These are phyloP conservation scores for Hyaloperonospora brassicae DNA, from an alignment of 352 stramenopile genomes.

Conservation along the genomic window DNA sequence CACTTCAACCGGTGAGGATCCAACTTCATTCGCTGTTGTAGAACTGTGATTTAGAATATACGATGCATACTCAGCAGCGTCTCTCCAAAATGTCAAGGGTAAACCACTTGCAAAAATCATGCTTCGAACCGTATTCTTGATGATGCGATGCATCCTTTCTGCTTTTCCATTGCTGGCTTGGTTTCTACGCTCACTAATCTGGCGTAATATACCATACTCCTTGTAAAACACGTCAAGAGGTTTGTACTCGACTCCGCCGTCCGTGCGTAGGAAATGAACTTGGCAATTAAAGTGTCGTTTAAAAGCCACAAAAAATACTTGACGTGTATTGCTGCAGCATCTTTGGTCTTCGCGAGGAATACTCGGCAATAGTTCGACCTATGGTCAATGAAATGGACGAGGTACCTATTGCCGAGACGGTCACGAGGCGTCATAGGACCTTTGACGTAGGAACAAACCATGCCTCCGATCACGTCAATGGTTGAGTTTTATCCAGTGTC, in stretches of 20 bases:
- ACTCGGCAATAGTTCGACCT: background rate
- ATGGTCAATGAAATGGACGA: background rate
- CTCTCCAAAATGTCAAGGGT: too few species aligned
- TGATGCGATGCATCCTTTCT: background rate
- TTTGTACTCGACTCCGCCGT: background rate
- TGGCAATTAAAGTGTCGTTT: background rate
- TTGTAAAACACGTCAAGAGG: background rate
- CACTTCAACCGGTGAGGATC: too few species aligned
- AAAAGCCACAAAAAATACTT: background rate
- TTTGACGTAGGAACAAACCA: background rate
- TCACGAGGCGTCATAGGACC: background rate
- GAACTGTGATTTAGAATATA: too few species aligned
- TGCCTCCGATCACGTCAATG: background rate
- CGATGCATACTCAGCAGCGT: too few species aligned
- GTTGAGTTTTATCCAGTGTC: background rate
- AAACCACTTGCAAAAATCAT: too few species aligned
- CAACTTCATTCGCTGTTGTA: too few species aligned
- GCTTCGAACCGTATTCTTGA: slow-evolving; percentile 11
- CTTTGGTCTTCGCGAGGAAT: background rate
- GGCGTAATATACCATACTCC: background rate
- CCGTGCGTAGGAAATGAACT: background rate
- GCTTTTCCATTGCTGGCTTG: slow-evolving; percentile 1
- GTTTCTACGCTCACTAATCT: background rate
- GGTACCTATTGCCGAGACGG: background rate
- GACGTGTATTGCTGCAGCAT: background rate